phyloP scores from a whole-genome alignment of 106 monocot genomes.

The Xerophyta viscosa region DNA sequence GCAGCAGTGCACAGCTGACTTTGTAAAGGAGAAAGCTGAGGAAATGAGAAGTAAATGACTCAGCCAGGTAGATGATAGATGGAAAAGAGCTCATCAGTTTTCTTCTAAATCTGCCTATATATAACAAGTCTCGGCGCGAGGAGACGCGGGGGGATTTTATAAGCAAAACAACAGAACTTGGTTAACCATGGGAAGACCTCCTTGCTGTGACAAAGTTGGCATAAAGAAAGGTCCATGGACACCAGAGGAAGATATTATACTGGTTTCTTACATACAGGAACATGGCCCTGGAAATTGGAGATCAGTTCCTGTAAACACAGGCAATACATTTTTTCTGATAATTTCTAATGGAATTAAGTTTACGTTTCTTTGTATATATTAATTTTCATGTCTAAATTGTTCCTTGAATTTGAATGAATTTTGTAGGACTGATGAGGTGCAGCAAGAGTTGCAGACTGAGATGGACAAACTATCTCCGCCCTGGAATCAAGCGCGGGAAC shows the following conservation, averaged over 20 bases:
- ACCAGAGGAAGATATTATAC: constrained; percentile 53
- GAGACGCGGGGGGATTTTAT: not conserved
- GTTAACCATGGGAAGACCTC: constrained; percentile 25
- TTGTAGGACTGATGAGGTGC: constrained; percentile 71
- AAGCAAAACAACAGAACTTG: not conserved
- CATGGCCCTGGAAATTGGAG: constrained; percentile 46
- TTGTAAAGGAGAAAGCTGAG: constrained; percentile 11
- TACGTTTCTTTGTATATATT: not conserved
- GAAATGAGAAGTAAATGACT: constrained; percentile 19
- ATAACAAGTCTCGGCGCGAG: constrained; percentile 25
- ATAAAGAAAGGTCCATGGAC: constrained; percentile 63
- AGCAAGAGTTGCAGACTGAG: constrained; percentile 91
- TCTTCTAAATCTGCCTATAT: constrained; percentile 26
- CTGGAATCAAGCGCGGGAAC: constrained; percentile 85
- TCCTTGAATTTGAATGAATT: not conserved
- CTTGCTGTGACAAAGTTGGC: constrained; percentile 29
- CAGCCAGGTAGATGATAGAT: constrained; percentile 54
- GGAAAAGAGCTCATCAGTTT: constrained; percentile 7
- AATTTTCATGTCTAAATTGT: not conserved
- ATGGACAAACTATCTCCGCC: constrained; percentile 89
- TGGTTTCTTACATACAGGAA: constrained; percentile 52
- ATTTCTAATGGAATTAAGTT: not conserved
- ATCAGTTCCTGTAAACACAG: constrained; percentile 37
- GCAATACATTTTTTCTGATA: not conserved
- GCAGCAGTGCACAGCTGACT: constrained; percentile 9